These are phyloP conservation scores for Mycena olivaceomarginata DNA, from an alignment of 768 basidiomycete species.

Conservation along the genomic window DNA sequence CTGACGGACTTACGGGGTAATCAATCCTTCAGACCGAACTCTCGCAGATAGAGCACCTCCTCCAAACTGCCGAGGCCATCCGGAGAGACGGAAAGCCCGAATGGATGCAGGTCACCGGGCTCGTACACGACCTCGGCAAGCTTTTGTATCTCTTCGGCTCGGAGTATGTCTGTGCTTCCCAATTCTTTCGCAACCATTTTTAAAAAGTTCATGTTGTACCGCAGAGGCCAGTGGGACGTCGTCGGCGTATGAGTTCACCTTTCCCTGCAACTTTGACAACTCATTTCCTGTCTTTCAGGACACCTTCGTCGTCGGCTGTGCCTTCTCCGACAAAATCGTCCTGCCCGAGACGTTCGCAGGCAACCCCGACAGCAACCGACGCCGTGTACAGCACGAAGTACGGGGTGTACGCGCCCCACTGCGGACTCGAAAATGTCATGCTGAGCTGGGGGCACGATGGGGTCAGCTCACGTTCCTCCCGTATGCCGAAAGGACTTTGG, in stretches of 20 bases:
- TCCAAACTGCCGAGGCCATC: constrained; percentile 95
- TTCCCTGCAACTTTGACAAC: background rate
- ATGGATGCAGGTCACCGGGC: constrained; percentile 89
- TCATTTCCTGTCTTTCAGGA: constrained; percentile 59
- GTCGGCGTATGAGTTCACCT: constrained; percentile 76
- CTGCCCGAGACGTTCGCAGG: constrained; percentile 75
- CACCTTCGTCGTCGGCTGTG: constrained; percentile 88
- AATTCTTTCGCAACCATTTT: background rate
- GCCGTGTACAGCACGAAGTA: constrained; percentile 75
- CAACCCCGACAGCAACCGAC: constrained; percentile 74
- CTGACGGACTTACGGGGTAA: too few relatives aligned
- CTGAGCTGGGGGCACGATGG: constrained; percentile 66
- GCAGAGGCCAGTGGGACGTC: constrained; percentile 92
- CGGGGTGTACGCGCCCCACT: constrained; percentile 86
- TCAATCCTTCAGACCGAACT: constrained; percentile 67
- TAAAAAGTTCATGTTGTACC: too few relatives aligned
- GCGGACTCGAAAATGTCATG: constrained; percentile 92
- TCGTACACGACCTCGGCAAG: constrained; percentile 86
- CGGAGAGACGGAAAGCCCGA: constrained; percentile 91
- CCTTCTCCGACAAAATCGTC: constrained; percentile 89
- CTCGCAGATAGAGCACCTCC: constrained; percentile 92
- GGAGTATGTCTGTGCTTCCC: constrained; percentile 53
- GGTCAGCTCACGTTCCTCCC: constrained; percentile 62
- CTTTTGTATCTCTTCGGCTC: constrained; percentile 89
- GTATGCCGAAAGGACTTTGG: constrained; percentile 69